Evolutionary conservation across 2,329 filamentous ascomycete genomes (phyloP).

Genomic region (Aspergillus felis): DNA sequence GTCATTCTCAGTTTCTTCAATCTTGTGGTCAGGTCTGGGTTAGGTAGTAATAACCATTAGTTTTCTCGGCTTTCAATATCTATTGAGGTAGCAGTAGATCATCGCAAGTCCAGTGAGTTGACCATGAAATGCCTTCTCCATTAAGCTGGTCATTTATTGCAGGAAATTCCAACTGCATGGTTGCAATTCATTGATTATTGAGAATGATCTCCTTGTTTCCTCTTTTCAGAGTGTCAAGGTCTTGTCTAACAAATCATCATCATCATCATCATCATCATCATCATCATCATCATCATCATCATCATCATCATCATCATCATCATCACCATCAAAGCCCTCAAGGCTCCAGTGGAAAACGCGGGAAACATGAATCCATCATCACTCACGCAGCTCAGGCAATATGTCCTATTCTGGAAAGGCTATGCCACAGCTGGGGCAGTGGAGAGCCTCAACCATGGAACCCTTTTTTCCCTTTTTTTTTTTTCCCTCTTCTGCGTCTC

Average conservation of each 20-base stretch:
- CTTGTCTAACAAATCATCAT: background rate
- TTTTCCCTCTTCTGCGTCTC: slow-evolving; percentile 6
- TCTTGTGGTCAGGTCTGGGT: background rate
- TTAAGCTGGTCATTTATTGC: too few relatives aligned
- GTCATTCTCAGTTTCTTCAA: background rate
- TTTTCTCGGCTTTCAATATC: background rate
- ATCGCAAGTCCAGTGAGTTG: background rate
- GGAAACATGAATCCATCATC: slow-evolving; percentile 5
- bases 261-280: background rate
- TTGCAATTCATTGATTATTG: background rate
- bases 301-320: background rate
- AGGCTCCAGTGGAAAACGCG: slow-evolving; percentile 15
- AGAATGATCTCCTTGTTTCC: background rate
- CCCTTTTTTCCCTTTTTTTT: background rate
- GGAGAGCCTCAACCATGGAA: slow-evolving; percentile 29
- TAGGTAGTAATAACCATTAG: too few relatives aligned
- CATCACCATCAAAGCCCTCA: background rate
- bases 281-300: background rate
- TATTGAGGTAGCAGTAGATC: background rate
- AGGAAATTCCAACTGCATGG: too few relatives aligned
- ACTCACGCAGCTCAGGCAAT: slow-evolving; percentile 15
- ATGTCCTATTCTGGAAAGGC: slow-evolving; percentile 22
- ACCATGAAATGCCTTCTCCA: too few relatives aligned
- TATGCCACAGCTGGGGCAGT: slow-evolving; percentile 15
- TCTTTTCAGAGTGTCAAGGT: background rate